These are phyloP conservation scores for Fusarium succisae DNA, from an alignment of 2,329 filamentous ascomycete genomes.

Conservation along the genomic window DNA sequence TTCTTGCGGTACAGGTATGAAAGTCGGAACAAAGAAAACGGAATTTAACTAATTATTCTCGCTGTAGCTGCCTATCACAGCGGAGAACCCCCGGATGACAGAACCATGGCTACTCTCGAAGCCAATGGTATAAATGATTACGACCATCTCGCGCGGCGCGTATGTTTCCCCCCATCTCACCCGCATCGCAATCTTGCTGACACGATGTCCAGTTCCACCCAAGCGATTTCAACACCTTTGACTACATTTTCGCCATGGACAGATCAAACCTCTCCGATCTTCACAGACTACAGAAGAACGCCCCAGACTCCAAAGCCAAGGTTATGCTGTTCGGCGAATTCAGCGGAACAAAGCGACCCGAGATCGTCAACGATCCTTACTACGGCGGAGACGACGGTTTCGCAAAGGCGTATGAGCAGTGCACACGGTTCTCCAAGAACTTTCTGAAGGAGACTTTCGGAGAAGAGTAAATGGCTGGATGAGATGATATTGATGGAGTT, in stretches of 20 bases:
- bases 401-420: slow-evolving; percentile 86
- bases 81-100: slow-evolving; percentile 78
- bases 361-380: slow-evolving; percentile 89
- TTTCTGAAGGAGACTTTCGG: slow-evolving; percentile 70
- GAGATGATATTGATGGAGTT: not conserved
- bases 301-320: slow-evolving; percentile 67
- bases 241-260: slow-evolving; percentile 98
- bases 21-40: not conserved
- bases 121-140: slow-evolving; percentile 81
- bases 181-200: slow-evolving; percentile 4
- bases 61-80: slow-evolving; percentile 80
- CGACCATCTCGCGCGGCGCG: slow-evolving; percentile 78
- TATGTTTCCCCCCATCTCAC: slow-evolving; percentile 51
- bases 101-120: slow-evolving; percentile 82
- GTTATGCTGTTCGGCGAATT: slow-evolving; percentile 87
- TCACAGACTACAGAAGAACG: slow-evolving; percentile 66
- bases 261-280: slow-evolving; percentile 79
- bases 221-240: slow-evolving; percentile 83
- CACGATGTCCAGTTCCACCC: slow-evolving; percentile 55
- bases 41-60: slow-evolving; percentile 7
- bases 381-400: slow-evolving; percentile 89
- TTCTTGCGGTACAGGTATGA: slow-evolving; percentile 81
- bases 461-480: slow-evolving; percentile 7
- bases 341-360: slow-evolving; percentile 70
- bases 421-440: slow-evolving; percentile 77